Evolutionary conservation across 768 basidiomycete species (phyloP), one percentile per base, ranked within the genome.

Genomic region (Exsudoporus frostii): DNA sequence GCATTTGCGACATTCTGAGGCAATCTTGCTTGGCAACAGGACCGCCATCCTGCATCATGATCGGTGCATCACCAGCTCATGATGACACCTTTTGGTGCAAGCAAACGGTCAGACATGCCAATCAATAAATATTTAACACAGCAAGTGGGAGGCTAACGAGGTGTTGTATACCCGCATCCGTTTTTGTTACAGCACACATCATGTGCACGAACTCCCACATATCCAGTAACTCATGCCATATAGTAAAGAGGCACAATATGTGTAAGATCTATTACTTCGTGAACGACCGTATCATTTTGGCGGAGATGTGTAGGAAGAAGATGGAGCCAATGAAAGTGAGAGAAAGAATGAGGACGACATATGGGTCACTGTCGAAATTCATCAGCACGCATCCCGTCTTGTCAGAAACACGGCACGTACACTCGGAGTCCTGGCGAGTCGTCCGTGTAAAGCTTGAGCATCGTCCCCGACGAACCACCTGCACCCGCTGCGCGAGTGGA

Each of bases 361-460:
- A 98, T 5, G 95, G 95, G 73, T 98, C 95, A 57, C 94, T 98
- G 42, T 1, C 13, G 36, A 22, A 19, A 25, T 30, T 24, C 50
- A 43, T 65, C 32, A 64, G 41, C 41, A 57, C 15, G 32, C 27
- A 38, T 19, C 3, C 11, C 27, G 17, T 32, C 42, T 19, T 34
- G 10, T 36, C 48, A 15, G 25, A 29, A 51, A n/a, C 48, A 45
- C 36, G 86, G 45, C 34, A 88, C 94, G 70, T 70, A 98, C 97
- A 99, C 92, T 80, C 94, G 85, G 50, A 99, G 81, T 22, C 97
- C 97, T 43, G 92, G 92, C 53, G 95, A 95, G 68, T 98, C 97
- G 69, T 98, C 96, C 36, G 97, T 98, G 83, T 98, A 98, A 5
- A 99, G 80, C 75, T 92, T 93, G 66, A 99, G 83, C 97, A 99